Conservation (phyloP, 768 basidiomycete species). For the Collybia sordida region DNA sequence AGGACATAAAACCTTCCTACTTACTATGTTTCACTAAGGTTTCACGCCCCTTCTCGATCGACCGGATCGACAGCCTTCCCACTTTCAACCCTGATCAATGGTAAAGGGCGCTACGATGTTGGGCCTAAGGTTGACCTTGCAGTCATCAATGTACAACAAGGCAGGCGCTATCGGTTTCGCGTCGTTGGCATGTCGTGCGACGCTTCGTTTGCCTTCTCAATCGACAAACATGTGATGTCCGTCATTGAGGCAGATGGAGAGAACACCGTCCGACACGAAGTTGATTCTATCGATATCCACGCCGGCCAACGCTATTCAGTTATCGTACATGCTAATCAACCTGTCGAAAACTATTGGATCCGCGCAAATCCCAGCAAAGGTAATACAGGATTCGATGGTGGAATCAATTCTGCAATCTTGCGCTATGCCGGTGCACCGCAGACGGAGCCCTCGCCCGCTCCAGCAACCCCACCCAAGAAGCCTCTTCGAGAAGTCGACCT, state of each 20-base stretch:
- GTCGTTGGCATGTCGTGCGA: constrained; percentile 31
- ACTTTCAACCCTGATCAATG: constrained; percentile 30
- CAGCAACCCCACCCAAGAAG: too few species aligned
- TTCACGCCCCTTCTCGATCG: not conserved
- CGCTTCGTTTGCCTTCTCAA: constrained; percentile 37
- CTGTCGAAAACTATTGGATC: constrained; percentile 51
- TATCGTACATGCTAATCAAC: constrained; percentile 42
- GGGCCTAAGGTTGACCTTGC: constrained; percentile 21
- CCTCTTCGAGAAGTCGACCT: not conserved
- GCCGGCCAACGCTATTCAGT: constrained; percentile 25
- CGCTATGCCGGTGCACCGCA: constrained; percentile 44
- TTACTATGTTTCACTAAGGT: too few species aligned
- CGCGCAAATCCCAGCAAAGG: constrained; percentile 25
- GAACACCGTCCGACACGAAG: constrained; percentile 37
- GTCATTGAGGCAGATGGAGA: constrained; percentile 52
- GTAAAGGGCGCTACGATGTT: constrained; percentile 32
- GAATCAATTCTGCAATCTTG: constrained; percentile 48
- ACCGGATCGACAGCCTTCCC: constrained; percentile 2
- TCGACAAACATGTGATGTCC: constrained; percentile 40
- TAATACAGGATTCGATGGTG: constrained; percentile 24
- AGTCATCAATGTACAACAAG: constrained; percentile 30
- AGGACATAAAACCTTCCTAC: not conserved
- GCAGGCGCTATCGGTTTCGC: constrained; percentile 33
- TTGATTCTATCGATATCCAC: constrained; percentile 29
- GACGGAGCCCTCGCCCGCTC: constrained; percentile 32